Base-by-base conservation (phyloP, 352 stramenopile species). In the Blastocystis hominis region DNA sequence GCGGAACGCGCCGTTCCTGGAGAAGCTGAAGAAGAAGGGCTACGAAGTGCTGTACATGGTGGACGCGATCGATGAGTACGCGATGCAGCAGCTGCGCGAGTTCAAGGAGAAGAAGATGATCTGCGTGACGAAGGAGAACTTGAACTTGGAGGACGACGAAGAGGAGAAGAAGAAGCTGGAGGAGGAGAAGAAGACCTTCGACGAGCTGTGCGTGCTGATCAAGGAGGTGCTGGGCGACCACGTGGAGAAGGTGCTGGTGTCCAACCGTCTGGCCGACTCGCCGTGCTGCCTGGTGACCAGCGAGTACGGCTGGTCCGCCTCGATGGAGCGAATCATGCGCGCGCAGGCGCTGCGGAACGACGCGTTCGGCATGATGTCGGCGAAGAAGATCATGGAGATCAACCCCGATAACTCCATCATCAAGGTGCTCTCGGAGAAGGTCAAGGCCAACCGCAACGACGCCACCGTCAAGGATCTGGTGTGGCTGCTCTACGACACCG, bases 281-380 rank as follows among this genome's bases (percentile, higher is more conserved):
- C 97, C 97, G 50, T 99, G 96, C 89, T 94, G 97, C 69, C 94
- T 99, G 38, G 96, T 99, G 38, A 99, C 97, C 36, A 96, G 96
- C 80, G 96, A 99, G 91, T 99, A 98, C 91, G 97, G 97, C 90
- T 99, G 96, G 96, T 97, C 94, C 96, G 93, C 92, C 54, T 98
- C 95, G 69, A 98, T 98, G 94, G 99, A 99, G 94, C 99, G 94
- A 96, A 99, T 99, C 92, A 99, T 99, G 97, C 98, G 98, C 92
- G 96, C 97, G 9, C 97, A 99, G 92, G 96, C 97, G 47, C 94
- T 99, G 86, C 94, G 96, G 89, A 96, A 99, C 92, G 94, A 93
- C 87, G 95, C 93, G 90, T 97, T 96, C 59, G 92, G 94, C 53
- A 98, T 98, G 95, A 99, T 99, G 97, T 93, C 92, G 54, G 98